Conservation (phyloP, 225 moss, liverwort and hornwort species). For the Polytrichum formosum region DNA sequence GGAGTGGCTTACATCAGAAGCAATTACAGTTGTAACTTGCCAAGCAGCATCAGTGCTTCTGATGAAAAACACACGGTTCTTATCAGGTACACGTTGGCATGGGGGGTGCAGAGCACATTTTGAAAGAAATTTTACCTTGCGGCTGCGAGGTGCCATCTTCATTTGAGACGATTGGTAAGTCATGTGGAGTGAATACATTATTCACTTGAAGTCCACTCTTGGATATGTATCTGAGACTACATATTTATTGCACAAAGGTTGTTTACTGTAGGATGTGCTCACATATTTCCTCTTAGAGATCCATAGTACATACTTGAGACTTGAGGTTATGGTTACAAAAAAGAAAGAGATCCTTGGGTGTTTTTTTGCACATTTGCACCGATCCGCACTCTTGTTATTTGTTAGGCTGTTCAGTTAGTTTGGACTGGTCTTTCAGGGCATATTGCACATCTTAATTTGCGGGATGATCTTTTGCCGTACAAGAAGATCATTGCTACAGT, state of each 20-base stretch:
- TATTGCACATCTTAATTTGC: conserved; percentile 95
- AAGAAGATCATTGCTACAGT: conserved; percentile 83
- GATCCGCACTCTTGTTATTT: not conserved
- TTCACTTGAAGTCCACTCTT: too few relatives aligned
- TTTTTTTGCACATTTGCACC: not conserved
- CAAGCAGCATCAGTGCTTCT: conserved; percentile 27
- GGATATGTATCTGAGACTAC: too few relatives aligned
- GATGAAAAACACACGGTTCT: conserved; percentile 28
- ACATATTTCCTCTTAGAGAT: too few relatives aligned
- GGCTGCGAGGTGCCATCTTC: conserved; percentile 93
- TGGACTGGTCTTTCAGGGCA: conserved; percentile 58
- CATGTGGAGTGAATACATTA: too few relatives aligned
- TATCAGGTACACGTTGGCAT: conserved; percentile 42
- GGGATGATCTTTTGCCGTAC: conserved; percentile 75
- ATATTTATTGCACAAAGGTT: too few relatives aligned
- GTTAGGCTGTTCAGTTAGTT: too few relatives aligned
- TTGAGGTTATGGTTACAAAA: too few relatives aligned
- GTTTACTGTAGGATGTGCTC: too few relatives aligned
- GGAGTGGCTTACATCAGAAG: too few relatives aligned
- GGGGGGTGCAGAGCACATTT: conserved; percentile 79
- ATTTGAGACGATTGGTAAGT: conserved; percentile 93
- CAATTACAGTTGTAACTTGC: not conserved
- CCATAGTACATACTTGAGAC: too few relatives aligned
- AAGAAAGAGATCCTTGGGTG: not conserved
- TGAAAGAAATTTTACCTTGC: conserved; percentile 79